Conservation (phyloP, 2,329 filamentous ascomycete genomes). For the Pseudonectria foliicola region DNA sequence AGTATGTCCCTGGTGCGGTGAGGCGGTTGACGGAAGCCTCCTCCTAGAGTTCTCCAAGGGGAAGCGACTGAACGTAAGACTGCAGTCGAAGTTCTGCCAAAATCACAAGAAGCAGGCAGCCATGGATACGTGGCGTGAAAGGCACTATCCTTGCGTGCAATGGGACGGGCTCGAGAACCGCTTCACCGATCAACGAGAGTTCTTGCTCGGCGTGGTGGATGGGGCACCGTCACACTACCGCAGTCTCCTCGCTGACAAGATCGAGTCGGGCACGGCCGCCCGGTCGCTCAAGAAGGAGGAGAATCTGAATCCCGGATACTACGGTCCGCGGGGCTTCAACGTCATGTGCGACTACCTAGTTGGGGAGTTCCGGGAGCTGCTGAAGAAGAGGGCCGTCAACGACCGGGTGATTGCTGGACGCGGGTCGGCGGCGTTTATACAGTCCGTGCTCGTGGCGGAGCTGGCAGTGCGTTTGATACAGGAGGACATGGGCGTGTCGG, state of each 20-base stretch:
- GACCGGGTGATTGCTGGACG: conserved; percentile 61
- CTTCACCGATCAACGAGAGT: conserved; percentile 46
- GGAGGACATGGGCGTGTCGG: conserved; percentile 45
- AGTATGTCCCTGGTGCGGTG: conserved; percentile 61
- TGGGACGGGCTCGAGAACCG: conserved; percentile 58
- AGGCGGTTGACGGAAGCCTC: conserved; percentile 46
- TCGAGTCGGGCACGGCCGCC: conserved; percentile 47
- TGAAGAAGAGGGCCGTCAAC: conserved; percentile 55
- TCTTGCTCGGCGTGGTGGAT: conserved; percentile 53
- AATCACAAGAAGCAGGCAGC: conserved; percentile 53
- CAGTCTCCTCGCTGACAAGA: conserved; percentile 43
- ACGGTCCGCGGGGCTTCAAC: conserved; percentile 66
- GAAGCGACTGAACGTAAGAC: conserved; percentile 44
- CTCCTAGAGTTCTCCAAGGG: conserved; percentile 46
- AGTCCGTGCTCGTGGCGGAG: conserved; percentile 73
- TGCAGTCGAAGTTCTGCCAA: conserved; percentile 58
- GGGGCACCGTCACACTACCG: conserved; percentile 56
- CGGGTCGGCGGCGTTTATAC: conserved; percentile 62
- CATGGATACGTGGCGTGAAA: conserved; percentile 36
- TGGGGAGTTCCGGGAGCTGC: conserved; percentile 46
- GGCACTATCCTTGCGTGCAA: conserved; percentile 63
- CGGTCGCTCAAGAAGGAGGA: conserved; percentile 53
- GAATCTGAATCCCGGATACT: conserved; percentile 69
- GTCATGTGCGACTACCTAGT: conserved; percentile 67
- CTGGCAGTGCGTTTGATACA: conserved; percentile 46